Conservation (phyloP, 257 asterid species). For the Solanum etuberosum region DNA sequence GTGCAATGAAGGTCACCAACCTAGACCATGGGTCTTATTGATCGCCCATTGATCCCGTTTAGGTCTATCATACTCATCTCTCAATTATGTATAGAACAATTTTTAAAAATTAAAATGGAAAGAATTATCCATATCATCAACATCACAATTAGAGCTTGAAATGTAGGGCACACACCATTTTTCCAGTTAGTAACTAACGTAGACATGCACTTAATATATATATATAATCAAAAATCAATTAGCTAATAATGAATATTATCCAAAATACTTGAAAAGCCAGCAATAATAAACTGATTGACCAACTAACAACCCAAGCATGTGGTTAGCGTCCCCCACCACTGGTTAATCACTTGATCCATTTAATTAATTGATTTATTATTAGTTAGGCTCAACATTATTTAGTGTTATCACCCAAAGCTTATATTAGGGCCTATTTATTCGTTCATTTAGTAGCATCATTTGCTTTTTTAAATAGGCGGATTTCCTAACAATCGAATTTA, state of each 20-base stretch:
- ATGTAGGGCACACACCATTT: background rate
- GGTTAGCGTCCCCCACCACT: background rate
- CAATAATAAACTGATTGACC: background rate
- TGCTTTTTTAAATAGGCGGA: no score
- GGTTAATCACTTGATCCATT: background rate
- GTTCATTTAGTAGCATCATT: background rate
- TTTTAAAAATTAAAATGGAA: background rate
- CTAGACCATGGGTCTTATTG: slow-evolving; percentile 4
- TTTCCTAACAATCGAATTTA: no score
- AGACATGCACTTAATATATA: background rate
- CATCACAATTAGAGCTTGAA: background rate
- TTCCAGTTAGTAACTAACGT: background rate
- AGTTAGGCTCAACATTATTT: background rate
- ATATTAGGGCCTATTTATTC: background rate
- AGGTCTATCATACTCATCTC: background rate
- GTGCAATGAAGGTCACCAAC: slow-evolving; percentile 16
- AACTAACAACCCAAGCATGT: background rate
- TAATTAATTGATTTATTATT: background rate
- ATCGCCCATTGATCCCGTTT: background rate
- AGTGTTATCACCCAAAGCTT: background rate
- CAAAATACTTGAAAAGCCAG: background rate
- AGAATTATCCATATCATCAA: background rate
- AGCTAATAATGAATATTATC: background rate
- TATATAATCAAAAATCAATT: background rate
- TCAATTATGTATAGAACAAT: background rate